Evolutionary conservation across 169 alveolate species (phyloP), one percentile per base, ranked within the genome.

Genomic region (Theileria sp.): DNA sequence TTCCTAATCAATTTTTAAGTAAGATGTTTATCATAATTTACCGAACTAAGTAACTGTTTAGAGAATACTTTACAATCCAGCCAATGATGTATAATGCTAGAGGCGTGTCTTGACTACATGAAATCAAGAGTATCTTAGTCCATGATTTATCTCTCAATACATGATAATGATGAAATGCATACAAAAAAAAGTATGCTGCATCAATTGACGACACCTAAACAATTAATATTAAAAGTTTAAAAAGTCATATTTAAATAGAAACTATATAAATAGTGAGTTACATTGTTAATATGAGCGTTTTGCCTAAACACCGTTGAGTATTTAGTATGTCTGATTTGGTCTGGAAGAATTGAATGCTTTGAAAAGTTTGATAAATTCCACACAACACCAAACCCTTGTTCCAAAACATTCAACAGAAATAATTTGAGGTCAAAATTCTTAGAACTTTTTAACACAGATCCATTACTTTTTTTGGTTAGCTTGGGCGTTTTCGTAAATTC

Each of bases 41-140:
- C 49, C 0, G 25, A 23, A 25, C 19, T 64, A 64, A 21, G 19
- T 64, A 64, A 13, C 5, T 58, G 36, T 10, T 0, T 49, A 38
- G n/a, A 56, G 1, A 21, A 9, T 70, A 70, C 28, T 69, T 77
- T 49, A 83, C 86, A 12, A 83, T 69, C 89, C 89, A 83, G 10
- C 89, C 85, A 13, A 83, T 67, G n/a, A 83, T 75, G 58, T 72
- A 78, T 23, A 83, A 70, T 60, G 78, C 74, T 21, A 77, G 75
- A 13, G 36, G 12, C 0, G 82, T 12, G 51, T 83, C 79, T 81
- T 61, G 70, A 19, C 66, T 66, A 32, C 70, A 83, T 38, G 86
- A 83, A 13, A 56, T 3, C 56, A 68, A 58, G 64, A 83, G 58
- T 19, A 83, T 49, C 13, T 72, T 32, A 23, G 65, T 64, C 89